Conservation (phyloP, 192 early-diverging fungal genomes). For the Backusella mclennaniae region DNA sequence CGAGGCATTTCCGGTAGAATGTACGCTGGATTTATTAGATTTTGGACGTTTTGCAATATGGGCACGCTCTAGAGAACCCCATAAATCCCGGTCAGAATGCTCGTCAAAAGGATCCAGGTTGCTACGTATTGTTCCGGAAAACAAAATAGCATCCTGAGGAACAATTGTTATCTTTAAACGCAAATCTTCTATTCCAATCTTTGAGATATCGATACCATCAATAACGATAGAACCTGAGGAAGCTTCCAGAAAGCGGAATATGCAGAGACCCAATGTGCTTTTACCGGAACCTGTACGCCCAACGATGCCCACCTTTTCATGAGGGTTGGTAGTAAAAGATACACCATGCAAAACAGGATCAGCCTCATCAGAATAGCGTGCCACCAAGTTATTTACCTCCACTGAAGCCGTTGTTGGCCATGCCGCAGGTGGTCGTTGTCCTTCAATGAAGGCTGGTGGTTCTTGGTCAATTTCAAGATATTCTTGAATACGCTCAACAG, state of each 20-base stretch:
- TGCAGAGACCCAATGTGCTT: constrained; percentile 62
- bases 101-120: constrained; percentile 85
- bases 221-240: constrained; percentile 60
- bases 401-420: constrained; percentile 66
- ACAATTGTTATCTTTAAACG: constrained; percentile 69
- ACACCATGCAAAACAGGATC: constrained; percentile 31
- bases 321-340: constrained; percentile 54
- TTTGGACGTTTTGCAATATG: constrained; percentile 6
- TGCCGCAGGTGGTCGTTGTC: constrained; percentile 42
- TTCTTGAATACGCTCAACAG: constrained; percentile 83
- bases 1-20: not conserved
- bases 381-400: constrained; percentile 52
- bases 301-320: constrained; percentile 86
- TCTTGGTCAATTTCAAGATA: constrained; percentile 84
- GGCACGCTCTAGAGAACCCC: constrained; percentile 22
- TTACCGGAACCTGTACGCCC: constrained; percentile 81
- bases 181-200: constrained; percentile 70
- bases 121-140: constrained; percentile 64
- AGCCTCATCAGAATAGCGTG: constrained; percentile 65
- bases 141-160: constrained; percentile 74
- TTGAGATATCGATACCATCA: constrained; percentile 70
- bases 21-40: not conserved
- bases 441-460: constrained; percentile 55
- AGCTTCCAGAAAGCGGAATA: constrained; percentile 75
- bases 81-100: constrained; percentile 52